Evolutionary conservation across 768 basidiomycete genomes (phyloP), one percentile per base, ranked within the genome.

Genomic region (Mycena polygramma): DNA sequence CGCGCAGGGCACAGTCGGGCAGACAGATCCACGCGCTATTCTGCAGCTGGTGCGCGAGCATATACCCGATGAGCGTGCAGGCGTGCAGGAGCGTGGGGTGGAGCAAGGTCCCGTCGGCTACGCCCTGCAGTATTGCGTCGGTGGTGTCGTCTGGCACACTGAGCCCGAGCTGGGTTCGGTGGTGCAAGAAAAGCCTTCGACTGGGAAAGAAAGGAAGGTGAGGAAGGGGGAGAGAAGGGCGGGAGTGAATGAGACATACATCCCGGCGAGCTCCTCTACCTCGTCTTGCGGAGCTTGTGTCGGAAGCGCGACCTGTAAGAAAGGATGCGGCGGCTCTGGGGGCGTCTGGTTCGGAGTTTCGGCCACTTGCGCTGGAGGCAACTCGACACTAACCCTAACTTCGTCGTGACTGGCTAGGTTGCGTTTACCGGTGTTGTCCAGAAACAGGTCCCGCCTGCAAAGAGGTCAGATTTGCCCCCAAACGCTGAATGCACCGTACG

Each of bases 121-220:
- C 43, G 8, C 55, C 62, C 2, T 17, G 19, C 11, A 72, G 62
- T 1, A 14, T 41, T n/a, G 19, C 2, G 30, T 30, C 30, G 30
- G 30, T 30, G 30, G 30, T 30, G 30, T 30, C 30, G 41, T 68
- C 52, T 4, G 51, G 24, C 14, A 68, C 57, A 39, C 66, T 72
- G 10, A 72, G 58, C 0, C 71, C 71, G 9, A 72, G 30, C 36
- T 72, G 71, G n/a, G 43, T 61, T n/a, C 53, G 62, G 20, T 72
- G 66, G 14, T 17, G 3, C 14, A 72, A 24, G 55, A 72, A 72
- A 5, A 72, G 35, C 36, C 39, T n/a, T 11, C 71, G 71, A 11
- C 66, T 72, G 22, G 13, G 13, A 20, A 6, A 9, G n/a, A 6
- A 2, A 9, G 17, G 1, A 35, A 41, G 9, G 15, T 41, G 41